These are phyloP conservation scores for Tephrocybe sp. DNA, from an alignment of 768 basidiomycete species.

Conservation along the genomic window DNA sequence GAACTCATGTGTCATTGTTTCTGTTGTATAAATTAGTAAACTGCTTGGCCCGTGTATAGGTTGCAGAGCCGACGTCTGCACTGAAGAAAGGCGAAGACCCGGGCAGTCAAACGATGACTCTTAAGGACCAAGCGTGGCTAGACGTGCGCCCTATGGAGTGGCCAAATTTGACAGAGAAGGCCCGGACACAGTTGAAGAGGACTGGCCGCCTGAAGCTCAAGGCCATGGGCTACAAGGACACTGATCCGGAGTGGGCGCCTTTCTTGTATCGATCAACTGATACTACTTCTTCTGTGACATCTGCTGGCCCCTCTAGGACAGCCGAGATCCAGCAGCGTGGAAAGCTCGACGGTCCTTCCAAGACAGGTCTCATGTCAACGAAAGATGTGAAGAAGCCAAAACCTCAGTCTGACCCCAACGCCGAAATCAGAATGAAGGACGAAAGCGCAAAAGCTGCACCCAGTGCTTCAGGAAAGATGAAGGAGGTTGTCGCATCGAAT, in stretches of 20 bases:
- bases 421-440: slow-evolving; percentile 46
- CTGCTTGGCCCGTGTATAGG: slow-evolving; percentile 34
- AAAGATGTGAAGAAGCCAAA: slow-evolving; percentile 46
- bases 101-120: slow-evolving; percentile 40
- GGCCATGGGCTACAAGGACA: slow-evolving; percentile 52
- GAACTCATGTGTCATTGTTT: slow-evolving; percentile 16
- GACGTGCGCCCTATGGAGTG: slow-evolving; percentile 72
- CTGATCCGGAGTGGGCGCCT: slow-evolving; percentile 62
- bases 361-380: slow-evolving; percentile 42
- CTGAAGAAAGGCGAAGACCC: slow-evolving; percentile 35
- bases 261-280: slow-evolving; percentile 31
- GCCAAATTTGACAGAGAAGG: slow-evolving; percentile 44
- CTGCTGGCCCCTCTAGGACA: slow-evolving; percentile 14
- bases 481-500: not conserved
- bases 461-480: slow-evolving; percentile 11
- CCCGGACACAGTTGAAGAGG: slow-evolving; percentile 49
- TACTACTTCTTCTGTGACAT: slow-evolving; percentile 9
- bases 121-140: slow-evolving; percentile 58
- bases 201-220: slow-evolving; percentile 48
- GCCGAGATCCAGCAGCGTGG: slow-evolving; percentile 3
- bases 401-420: slow-evolving; percentile 38
- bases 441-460: slow-evolving; percentile 34
- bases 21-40: not conserved
- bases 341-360: slow-evolving; percentile 29
- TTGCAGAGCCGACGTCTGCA: slow-evolving; percentile 44